phyloP scores from a whole-genome alignment of 768 basidiomycete genomes.

The Russula olivacea region DNA sequence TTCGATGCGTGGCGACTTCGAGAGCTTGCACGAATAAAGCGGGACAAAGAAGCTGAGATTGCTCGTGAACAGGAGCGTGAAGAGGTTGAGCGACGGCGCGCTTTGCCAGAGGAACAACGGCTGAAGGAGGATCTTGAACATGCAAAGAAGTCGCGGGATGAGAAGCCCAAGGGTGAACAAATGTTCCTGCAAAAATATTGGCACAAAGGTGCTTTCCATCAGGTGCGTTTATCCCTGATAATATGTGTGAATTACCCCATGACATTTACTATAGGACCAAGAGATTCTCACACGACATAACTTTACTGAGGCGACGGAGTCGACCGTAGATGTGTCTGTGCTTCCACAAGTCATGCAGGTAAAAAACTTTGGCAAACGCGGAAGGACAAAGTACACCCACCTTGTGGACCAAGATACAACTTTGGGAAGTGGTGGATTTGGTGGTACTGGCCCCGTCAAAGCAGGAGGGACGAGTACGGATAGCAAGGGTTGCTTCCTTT shows the following conservation, averaged over 20 bases:
- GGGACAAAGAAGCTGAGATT: conserved; percentile 86
- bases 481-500: conserved; percentile 79
- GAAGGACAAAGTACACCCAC: conserved; percentile 95
- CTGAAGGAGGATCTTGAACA: conserved; percentile 87
- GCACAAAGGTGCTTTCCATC: conserved; percentile 99
- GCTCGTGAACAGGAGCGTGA: conserved; percentile 78
- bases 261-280: conserved; percentile 53
- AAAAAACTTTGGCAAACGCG: conserved; percentile 87
- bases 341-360: conserved; percentile 97
- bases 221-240: conserved; percentile 44
- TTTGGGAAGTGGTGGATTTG: conserved; percentile 53
- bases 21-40: conserved; percentile 88
- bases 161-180: conserved; percentile 86
- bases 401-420: conserved; percentile 93
- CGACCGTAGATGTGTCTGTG: conserved; percentile 79
- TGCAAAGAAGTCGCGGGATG: conserved; percentile 74
- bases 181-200: conserved; percentile 97
- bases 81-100: conserved; percentile 86
- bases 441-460: conserved; percentile 49
- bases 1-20: conserved; percentile 96
- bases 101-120: conserved; percentile 89
- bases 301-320: conserved; percentile 85
- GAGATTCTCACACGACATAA: conserved; percentile 81
- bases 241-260: conserved; percentile 1
- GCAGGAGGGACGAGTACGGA: conserved; percentile 51